Evolutionary conservation across 768 basidiomycete genomes (phyloP).

Genomic region (Mycena epipterygia): DNA sequence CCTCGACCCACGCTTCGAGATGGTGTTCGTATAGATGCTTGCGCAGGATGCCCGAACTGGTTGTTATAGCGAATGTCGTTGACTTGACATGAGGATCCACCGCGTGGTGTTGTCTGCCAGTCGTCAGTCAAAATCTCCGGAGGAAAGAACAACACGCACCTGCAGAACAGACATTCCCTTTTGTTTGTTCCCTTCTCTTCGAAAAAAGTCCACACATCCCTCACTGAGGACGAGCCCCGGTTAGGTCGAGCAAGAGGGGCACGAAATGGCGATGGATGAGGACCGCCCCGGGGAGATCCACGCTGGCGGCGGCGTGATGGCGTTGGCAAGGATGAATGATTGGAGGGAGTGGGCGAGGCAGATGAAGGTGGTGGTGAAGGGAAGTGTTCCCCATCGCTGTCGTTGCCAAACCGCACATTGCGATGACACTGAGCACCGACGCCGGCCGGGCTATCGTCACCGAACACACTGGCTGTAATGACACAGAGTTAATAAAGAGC

Average conservation of each 20-base stretch:
- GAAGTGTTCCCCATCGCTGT: conserved; percentile 11
- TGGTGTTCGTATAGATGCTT: conserved; percentile 36
- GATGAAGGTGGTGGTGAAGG: conserved; percentile 1
- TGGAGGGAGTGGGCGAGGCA: background rate
- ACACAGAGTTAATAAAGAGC: background rate
- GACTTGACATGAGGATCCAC: background rate
- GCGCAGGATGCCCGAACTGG: conserved; percentile 31
- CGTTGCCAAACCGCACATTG: background rate
- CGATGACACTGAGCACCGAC: background rate
- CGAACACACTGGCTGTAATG: conserved; percentile 1
- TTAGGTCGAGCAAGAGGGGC: background rate
- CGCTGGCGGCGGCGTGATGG: conserved; percentile 2
- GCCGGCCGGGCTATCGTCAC: background rate
- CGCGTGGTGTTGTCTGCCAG: conserved; percentile 13
- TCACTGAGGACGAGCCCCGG: background rate
- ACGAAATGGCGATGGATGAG: background rate
- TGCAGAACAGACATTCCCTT: conserved; percentile 22
- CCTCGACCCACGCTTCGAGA: conserved; percentile 37
- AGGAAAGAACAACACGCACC: conserved; percentile 10
- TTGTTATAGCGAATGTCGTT: conserved; percentile 13
- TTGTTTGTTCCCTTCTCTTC: conserved; percentile 1
- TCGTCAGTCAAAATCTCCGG: background rate
- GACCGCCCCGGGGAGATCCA: conserved; percentile 13
- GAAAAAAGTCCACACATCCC: conserved; percentile 25
- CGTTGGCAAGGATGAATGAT: background rate